Evolutionary conservation across 2,329 filamentous ascomycete genomes (phyloP), one percentile per base, ranked within the genome.

Genomic region (Arachnomyces sp.): DNA sequence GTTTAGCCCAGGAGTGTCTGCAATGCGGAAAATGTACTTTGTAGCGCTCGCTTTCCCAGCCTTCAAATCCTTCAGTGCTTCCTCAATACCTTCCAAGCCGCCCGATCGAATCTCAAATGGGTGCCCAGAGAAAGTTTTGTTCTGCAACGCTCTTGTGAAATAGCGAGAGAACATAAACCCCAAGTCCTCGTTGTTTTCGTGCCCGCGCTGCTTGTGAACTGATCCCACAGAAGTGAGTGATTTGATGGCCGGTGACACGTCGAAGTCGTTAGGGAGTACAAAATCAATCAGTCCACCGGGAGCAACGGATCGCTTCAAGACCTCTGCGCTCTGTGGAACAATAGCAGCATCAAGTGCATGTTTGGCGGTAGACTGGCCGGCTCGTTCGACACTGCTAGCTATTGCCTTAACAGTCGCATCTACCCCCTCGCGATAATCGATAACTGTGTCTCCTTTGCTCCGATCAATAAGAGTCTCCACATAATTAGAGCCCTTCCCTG

Each of bases 21-120:
- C 66, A 56, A 78, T 71, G 45, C 63, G 64, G 51, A 77, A 75
- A 1, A 84, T 73, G 62, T 80, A 83, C 61, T 84, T 84, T 1
- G 76, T 25, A 1, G 70, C 80, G 51, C 74, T 80, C 15, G 74
- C 77, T 57, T 75, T 77, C 0, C 80, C 80, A 18, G 66, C 68
- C 54, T 71, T 75, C 52, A 84, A 55, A 46, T 76, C 72, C 47
- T 58, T 56, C 57, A 84, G 52, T 0, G 63, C 78, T 28, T 52
- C 59, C 28, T 38, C 34, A 25, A 47, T 11, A 1, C 77, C 75
- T 3, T 55, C 63, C 36, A 82, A 49, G 0, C 77, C 78, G 2
- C 75, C 74, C 0, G 63, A 56, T 3, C 73, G 56, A 9, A 77
- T 64, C 50, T 76, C 68, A 43, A 60, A 59, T 25, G 71, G 72